Evolutionary conservation across 805 yeast species (phyloP).

Genomic region (Blastobotrys parvus): DNA sequence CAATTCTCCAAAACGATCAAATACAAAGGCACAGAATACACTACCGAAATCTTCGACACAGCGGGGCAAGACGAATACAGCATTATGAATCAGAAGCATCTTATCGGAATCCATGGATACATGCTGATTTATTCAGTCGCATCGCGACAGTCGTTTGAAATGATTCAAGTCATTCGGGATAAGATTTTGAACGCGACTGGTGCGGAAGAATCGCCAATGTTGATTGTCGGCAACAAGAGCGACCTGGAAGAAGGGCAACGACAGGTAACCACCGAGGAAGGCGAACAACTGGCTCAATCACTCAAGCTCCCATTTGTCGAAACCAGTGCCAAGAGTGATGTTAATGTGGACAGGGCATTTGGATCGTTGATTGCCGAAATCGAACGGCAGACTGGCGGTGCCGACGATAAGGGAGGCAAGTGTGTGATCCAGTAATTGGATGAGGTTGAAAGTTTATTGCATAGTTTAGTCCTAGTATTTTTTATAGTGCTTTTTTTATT

Average conservation of each 20-base stretch:
- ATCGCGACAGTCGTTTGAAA: conserved; percentile 57
- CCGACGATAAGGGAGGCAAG: conserved; percentile 8
- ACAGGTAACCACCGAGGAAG: conserved; percentile 48
- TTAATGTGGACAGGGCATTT: conserved; percentile 38
- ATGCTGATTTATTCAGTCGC: conserved; percentile 64
- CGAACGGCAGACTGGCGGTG: conserved; percentile 11
- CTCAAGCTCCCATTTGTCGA: conserved; percentile 59
- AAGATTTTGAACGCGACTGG: conserved; percentile 61
- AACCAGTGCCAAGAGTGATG: conserved; percentile 61
- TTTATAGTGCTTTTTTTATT: too few species aligned
- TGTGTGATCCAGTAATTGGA: conserved; percentile 10
- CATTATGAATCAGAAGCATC: conserved; percentile 56
- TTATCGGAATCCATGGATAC: conserved; percentile 67
- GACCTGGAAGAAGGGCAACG: conserved; percentile 48
- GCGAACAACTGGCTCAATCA: conserved; percentile 43
- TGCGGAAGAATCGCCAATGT: conserved; percentile 54
- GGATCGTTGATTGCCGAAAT: conserved; percentile 18
- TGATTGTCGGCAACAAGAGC: conserved; percentile 56
- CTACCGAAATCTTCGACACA: conserved; percentile 68
- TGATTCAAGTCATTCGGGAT: conserved; percentile 58
- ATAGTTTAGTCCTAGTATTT: too few species aligned
- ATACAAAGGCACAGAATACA: conserved; percentile 54
- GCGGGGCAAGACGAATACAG: conserved; percentile 81
- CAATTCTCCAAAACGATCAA: conserved; percentile 54
- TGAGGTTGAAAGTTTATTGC: conserved; percentile 1